Percentiles rank a stretch among this genome's conserved stretches.
phyloP scores from a whole-genome alignment of 768 basidiomycete species.

The Boletales sp. region DNA sequence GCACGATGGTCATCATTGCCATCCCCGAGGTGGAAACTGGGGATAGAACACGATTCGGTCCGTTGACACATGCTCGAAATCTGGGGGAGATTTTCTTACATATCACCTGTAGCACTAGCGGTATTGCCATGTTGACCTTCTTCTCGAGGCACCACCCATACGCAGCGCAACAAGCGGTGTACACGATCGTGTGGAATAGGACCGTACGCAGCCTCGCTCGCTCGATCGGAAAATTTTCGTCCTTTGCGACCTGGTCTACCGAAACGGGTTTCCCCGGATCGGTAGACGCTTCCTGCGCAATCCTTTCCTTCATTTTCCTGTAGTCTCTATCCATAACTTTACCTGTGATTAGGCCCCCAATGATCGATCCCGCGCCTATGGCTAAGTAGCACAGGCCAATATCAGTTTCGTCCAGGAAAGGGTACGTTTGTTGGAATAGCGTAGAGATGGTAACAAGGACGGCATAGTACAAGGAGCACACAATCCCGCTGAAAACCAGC shows the following conservation, averaged over 20 bases:
- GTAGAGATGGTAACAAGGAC: conserved; percentile 46
- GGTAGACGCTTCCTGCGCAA: conserved; percentile 8
- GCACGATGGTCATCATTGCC: conserved; percentile 50
- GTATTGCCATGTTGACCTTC: conserved; percentile 46
- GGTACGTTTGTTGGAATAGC: conserved; percentile 49
- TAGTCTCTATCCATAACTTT: conserved; percentile 68
- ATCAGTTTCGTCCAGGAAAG: conserved; percentile 42
- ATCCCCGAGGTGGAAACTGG: conserved; percentile 50
- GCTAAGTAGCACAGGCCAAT: conserved; percentile 78
- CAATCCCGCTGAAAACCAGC: conserved; percentile 52
- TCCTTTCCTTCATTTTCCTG: conserved; percentile 31
- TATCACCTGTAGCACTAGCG: conserved; percentile 47
- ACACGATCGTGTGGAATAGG: conserved; percentile 40
- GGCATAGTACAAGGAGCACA: conserved; percentile 51
- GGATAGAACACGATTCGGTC: not conserved
- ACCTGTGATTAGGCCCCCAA: conserved; percentile 59
- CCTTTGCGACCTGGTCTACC: conserved; percentile 23
- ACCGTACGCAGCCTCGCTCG: conserved; percentile 49
- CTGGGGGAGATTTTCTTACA: conserved; percentile 1
- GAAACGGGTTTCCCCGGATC: conserved; percentile 20
- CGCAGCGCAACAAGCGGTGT: conserved; percentile 39
- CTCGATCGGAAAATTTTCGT: conserved; percentile 57
- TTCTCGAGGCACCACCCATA: conserved; percentile 62
- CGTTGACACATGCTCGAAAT: not conserved
- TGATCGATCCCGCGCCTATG: conserved; percentile 66